Evolutionary conservation across 2,329 filamentous ascomycete genomes (phyloP).

Genomic region (Neocatenulostroma microsporum): DNA sequence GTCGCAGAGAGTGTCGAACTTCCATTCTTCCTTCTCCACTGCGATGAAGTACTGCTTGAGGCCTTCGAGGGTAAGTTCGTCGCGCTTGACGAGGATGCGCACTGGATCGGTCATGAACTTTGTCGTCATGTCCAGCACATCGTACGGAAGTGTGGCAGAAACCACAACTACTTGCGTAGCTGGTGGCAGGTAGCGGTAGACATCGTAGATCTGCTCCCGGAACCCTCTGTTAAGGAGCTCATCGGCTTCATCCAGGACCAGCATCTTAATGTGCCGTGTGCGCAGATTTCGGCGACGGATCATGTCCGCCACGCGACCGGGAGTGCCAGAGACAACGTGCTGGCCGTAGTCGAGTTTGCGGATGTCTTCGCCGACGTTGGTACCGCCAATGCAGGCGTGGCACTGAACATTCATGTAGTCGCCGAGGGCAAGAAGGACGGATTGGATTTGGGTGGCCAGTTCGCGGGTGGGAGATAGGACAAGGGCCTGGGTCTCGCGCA

Average conservation of each 20-base stretch:
- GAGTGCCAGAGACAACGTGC: slow-evolving; percentile 94
- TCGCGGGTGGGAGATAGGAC: slow-evolving; percentile 94
- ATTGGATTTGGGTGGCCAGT: slow-evolving; percentile 96
- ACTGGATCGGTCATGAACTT: slow-evolving; percentile 99
- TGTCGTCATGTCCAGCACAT: slow-evolving; percentile 98
- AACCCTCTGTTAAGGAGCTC: slow-evolving; percentile 87
- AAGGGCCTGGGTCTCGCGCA: slow-evolving; percentile 96
- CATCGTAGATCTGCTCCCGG: slow-evolving; percentile 99
- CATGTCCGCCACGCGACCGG: slow-evolving; percentile 85
- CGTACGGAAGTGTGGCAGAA: slow-evolving; percentile 97
- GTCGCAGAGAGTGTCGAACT: slow-evolving; percentile 97
- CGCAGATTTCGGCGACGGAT: slow-evolving; percentile 65
- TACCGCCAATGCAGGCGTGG: slow-evolving; percentile 96
- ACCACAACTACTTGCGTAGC: slow-evolving; percentile 97
- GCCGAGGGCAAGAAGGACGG: slow-evolving; percentile 97
- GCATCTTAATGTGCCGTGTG: slow-evolving; percentile 70
- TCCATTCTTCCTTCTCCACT: slow-evolving; percentile 99
- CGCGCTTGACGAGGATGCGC: slow-evolving; percentile 99
- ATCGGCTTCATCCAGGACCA: slow-evolving; percentile 68
- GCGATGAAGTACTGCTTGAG: slow-evolving; percentile 99
- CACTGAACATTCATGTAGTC: slow-evolving; percentile 99
- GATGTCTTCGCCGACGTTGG: slow-evolving; percentile 96
- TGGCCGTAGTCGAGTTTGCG: slow-evolving; percentile 95
- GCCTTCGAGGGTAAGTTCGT: slow-evolving; percentile 98
- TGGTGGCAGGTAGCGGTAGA: slow-evolving; percentile 97